Base-by-base conservation (phyloP, 257 asterid species). In the Paulownia fortunei region DNA sequence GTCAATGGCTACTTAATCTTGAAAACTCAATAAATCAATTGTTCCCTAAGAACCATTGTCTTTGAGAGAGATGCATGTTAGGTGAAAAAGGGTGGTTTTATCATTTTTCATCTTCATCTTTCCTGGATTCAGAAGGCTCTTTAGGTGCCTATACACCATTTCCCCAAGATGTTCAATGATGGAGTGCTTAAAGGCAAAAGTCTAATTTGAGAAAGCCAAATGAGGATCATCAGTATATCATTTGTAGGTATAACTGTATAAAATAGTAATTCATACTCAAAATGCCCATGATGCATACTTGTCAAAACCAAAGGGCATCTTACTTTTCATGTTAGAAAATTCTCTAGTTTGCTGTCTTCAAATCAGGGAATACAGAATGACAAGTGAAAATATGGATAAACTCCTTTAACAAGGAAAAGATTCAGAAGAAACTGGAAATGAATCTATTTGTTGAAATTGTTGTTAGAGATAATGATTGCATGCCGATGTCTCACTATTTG, bases 401-500 rank as follows among this genome's bases (percentile, higher is more conserved):
- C 0, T 0, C 30, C 8, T 68, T 67, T 16, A 21, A 76, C n/a
- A 63, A 46, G 15, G 18, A 49, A 76, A 71, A 66, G 69, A 69
- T 73, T 70, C 74, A 70, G 60, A 73, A 49, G 85, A 69, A 76
- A 65, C 77, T 60, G 32, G 74, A 84, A 60, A 72, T 74, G 83
- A 76, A 85, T 77, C 84, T 76, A 77, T 69, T 69, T 78, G 82
- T 78, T 83, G 85, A 85, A 84, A 85, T 71, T 77, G 69, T 80
- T 64, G 80, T 58, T 30, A 51, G 15, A 64, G 82, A 86, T 70
- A 74, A 27, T 79, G 65, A 82, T 81, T 77, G 81, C 77, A 44
- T 69, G 44, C 37, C 72, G 71, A 74, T 74, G 65, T 59, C 63
- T 72, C 41, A 46, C 54, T 39, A 13, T 63, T 73, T 54, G 19